Conservation (phyloP, 441 rosid genomes). For the Raphanus hybrid region DNA sequence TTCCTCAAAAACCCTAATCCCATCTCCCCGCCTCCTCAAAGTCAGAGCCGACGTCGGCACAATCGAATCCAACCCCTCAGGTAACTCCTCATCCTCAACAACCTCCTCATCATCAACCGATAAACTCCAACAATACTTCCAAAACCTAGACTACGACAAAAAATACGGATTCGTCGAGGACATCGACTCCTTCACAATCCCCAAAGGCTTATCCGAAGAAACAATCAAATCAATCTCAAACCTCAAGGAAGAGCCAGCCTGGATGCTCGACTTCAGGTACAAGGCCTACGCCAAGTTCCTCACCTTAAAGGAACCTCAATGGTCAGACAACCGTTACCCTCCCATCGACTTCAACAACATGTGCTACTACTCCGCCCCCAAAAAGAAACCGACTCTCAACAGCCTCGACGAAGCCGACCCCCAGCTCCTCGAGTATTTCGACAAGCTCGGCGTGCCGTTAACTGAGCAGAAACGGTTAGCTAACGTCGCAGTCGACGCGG, state of each 20-base stretch:
- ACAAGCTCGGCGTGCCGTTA: conserved; percentile 71
- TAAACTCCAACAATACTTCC: conserved; percentile 69
- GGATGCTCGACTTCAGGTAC: conserved; percentile 41
- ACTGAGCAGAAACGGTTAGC: conserved; percentile 79
- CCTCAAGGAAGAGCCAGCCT: conserved; percentile 56
- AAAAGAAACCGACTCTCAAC: conserved; percentile 61
- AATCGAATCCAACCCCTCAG: conserved; percentile 48
- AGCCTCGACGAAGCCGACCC: background rate
- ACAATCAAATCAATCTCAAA: conserved; percentile 70
- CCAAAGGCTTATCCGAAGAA: conserved; percentile 82
- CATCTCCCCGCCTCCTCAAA: conserved; percentile 32
- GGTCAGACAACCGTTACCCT: conserved; percentile 87
- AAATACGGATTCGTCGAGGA: conserved; percentile 74
- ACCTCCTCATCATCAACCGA: conserved; percentile 48
- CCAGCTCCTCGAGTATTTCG: conserved; percentile 60
- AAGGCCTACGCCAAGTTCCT: conserved; percentile 79
- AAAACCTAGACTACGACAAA: conserved; percentile 68
- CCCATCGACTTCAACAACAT: conserved; percentile 78
- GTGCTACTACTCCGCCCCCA: conserved; percentile 93
- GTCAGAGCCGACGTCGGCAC: conserved; percentile 61
- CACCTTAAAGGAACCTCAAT: conserved; percentile 70
- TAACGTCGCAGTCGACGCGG: conserved; percentile 93
- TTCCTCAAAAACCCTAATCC: conserved; percentile 27
- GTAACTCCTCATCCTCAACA: conserved; percentile 42
- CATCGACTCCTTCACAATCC: conserved; percentile 79